Evolutionary conservation across 768 basidiomycete species (phyloP).

Genomic region (Boletellus emodensis): DNA sequence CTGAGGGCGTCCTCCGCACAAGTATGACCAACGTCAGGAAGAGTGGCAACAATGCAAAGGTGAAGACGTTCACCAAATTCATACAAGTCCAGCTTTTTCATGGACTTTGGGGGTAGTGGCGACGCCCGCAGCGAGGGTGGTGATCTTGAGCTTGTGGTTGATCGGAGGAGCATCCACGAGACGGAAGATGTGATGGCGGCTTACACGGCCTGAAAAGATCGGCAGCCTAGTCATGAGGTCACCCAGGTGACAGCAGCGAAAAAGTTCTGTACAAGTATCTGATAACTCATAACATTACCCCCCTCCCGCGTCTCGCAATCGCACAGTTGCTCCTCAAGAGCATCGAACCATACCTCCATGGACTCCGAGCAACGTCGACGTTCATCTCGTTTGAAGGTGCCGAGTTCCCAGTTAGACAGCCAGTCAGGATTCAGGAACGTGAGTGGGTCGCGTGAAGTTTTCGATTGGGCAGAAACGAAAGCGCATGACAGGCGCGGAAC

Average conservation of each 20-base stretch:
- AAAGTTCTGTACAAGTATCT: too few species aligned
- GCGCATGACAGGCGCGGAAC: not conserved
- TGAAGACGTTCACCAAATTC: conserved; percentile 18
- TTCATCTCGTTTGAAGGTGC: not conserved
- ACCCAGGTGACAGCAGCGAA: too few species aligned
- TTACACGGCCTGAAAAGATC: too few species aligned
- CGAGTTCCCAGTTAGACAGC: not conserved
- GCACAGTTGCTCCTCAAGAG: not conserved
- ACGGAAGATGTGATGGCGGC: too few species aligned
- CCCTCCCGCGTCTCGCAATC: conserved; percentile 5
- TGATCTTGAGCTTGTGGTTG: not conserved
- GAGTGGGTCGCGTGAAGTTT: not conserved
- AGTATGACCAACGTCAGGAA: not conserved
- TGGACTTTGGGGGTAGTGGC: conserved; percentile 9
- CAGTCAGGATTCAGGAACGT: not conserved
- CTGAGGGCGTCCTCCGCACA: conserved; percentile 18
- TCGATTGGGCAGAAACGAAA: not conserved
- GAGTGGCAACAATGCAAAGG: not conserved
- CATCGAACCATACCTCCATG: not conserved
- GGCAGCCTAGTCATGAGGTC: too few species aligned
- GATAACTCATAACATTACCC: not conserved
- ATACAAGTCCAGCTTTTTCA: conserved; percentile 30
- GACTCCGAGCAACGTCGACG: not conserved
- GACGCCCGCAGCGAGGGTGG: not conserved
- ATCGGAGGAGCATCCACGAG: too few species aligned